Base-by-base conservation (phyloP, 2,329 filamentous ascomycete genomes). In the Magnaporthiopsis rhizophila region DNA sequence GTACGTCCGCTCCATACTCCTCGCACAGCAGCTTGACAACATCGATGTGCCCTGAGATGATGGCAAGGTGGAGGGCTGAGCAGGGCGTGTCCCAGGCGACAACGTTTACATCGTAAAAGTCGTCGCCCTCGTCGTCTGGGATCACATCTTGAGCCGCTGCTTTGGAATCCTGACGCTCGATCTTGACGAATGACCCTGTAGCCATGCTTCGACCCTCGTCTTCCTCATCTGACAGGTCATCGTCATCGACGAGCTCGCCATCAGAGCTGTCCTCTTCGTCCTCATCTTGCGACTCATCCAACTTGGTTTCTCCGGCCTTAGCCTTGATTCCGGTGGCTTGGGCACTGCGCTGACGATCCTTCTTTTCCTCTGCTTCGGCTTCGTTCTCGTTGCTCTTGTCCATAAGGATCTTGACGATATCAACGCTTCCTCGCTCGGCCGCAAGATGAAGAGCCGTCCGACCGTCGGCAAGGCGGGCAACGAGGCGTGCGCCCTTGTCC, bases 381-480 rank as follows among this genome's bases (percentile, higher is more conserved):
- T 92, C 88, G 66, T 95, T 95, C 36, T 83, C 81, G 65, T 85
- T 83, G 70, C 91, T 95, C 76, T 87, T 91, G 45, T 86, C 80
- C 72, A 96, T 83, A 15, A 96, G 77, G 9, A 87, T 84, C 66
- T 83, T 87, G 68, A 95, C 81, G 67, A 95, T 93, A 24, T 88
- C 85, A 1, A 78, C 72, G 67, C 86, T 78, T 0, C 92, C 92
- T 28, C 88, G 83, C 59, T 86, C 83, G 24, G 90, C 89, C 24
- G 91, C 91, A 36, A 96, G 78, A 74, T 96, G 92, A n/a, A 96
- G 80, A 11, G 91, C 89, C 2, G 91, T 96, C 68, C 86, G 84
- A 3, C 92, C 92, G 73, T 95, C 92, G 0, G 89, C 89, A 56
- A 96, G 74, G 62, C 92, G 85, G 62, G 90, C 83, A 30, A 92